Evolutionary conservation across 306 rosid species (phyloP).

Genomic region (Acacia confusa): DNA sequence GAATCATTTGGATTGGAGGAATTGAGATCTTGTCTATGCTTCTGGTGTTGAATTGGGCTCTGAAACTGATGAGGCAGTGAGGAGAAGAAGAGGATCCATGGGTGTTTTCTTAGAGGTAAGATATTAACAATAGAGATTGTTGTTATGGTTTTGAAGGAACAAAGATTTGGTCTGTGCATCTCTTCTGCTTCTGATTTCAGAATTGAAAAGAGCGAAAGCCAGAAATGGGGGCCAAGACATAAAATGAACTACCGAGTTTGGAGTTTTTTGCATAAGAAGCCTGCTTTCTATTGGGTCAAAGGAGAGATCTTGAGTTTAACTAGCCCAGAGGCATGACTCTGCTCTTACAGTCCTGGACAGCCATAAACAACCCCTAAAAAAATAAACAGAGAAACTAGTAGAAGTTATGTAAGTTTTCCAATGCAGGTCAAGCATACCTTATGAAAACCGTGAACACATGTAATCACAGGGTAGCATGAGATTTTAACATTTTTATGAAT

Average conservation of each 20-base stretch:
- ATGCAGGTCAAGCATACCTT: not conserved
- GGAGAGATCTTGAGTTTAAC: no score
- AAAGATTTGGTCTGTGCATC: slow-evolving; percentile 31
- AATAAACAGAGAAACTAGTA: not conserved
- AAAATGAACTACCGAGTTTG: not conserved
- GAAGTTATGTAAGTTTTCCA: not conserved
- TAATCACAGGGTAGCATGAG: not conserved
- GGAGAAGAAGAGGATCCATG: slow-evolving; percentile 17
- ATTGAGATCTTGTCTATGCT: not conserved
- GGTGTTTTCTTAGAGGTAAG: not conserved
- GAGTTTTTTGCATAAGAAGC: not conserved
- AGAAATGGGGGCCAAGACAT: not conserved
- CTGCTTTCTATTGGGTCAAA: not conserved
- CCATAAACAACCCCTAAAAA: no score
- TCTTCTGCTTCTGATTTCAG: not conserved
- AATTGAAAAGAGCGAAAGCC: not conserved
- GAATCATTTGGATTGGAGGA: not conserved
- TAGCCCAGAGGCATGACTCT: no score
- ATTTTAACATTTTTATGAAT: not conserved
- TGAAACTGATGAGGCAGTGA: slow-evolving; percentile 13
- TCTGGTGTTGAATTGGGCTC: slow-evolving; percentile 10
- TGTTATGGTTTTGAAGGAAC: slow-evolving; percentile 18
- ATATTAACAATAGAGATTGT: not conserved
- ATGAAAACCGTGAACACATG: not conserved
- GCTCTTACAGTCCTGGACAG: no score